Base-by-base conservation (phyloP, 495 filamentous ascomycete species). In the Aspergillus cavernicola region DNA sequence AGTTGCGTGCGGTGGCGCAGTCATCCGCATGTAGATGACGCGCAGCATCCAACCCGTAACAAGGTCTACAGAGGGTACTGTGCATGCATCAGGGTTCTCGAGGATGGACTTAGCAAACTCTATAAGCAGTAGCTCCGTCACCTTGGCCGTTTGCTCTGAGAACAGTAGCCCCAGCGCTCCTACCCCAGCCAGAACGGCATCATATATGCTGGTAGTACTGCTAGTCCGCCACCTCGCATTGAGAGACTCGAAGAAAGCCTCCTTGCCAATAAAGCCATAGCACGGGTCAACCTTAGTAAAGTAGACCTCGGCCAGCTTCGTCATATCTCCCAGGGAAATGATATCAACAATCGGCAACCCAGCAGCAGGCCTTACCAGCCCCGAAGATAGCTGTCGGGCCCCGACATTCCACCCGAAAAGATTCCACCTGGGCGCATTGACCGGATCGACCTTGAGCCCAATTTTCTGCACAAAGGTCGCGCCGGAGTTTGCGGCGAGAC, bases 361-460 rank as follows among this genome's bases (percentile, higher is more conserved):
- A 0, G 50, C 29, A 8, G 23, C 31, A 1, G 50, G 15, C n/a
- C n/a, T n/a, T n/a, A n/a, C n/a, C n/a, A n/a, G n/a, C 3, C 46
- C 43, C 7, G 59, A 59, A 10, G 59, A 52, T n/a, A 66, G 57
- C 12, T 60, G 37, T 19, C 78, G 66, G 13, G 63, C 62, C 8
- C 77, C 77, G 13, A 72, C 56, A 61, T 81, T 80, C 79, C 77
- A 83, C 0, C 67, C 78, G 58, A 79, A 83, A 4, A 78, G 66
- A 22, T 76, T 76, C 29, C 79, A 50, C 16, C 72, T 66, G 0
- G 78, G 79, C 10, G 76, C 77, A 47, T 72, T 72, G 3, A 68
- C 60, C 1, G 76, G 67, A 26, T 79, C 75, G 19, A 81, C 62
- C 18, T 71, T 72, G 40, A 79, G 66, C 1, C 73, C 77, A 23